A percentile compares a stretch with the other conserved stretches of the same genome.
Evolutionary conservation across 345 rosid species (phyloP).

Genomic region (Murraya koenigii): DNA sequence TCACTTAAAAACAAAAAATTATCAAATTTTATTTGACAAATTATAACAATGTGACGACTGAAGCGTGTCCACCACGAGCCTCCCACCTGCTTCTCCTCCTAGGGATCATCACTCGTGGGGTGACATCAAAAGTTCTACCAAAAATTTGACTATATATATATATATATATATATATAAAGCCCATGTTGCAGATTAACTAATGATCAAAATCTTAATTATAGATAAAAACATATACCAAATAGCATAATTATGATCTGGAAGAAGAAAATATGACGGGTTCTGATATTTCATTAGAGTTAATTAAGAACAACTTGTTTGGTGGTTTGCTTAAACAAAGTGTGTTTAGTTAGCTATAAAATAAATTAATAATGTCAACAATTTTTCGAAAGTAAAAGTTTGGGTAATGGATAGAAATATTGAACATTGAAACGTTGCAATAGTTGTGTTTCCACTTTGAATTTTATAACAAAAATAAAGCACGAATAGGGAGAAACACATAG

Average conservation of each 20-base stretch:
- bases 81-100: background rate
- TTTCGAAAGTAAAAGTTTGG: background rate
- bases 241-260: background rate
- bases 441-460: background rate
- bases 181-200: background rate
- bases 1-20: background rate
- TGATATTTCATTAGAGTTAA: background rate
- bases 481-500: no score
- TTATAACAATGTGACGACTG: no score
- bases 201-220: background rate
- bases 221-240: background rate
- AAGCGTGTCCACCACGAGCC: background rate
- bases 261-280: background rate
- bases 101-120: background rate
- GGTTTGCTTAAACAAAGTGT: background rate
- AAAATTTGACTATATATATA: no score
- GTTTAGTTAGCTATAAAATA: background rate
- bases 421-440: background rate
- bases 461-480: background rate
- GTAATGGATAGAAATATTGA: no score
- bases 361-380: no score
- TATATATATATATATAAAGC: no score
- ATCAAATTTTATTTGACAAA: background rate
- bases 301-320: background rate
- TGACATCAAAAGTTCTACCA: background rate